phyloP scores from a whole-genome alignment of 495 filamentous ascomycete genomes.

The Penicillium paxilli region DNA sequence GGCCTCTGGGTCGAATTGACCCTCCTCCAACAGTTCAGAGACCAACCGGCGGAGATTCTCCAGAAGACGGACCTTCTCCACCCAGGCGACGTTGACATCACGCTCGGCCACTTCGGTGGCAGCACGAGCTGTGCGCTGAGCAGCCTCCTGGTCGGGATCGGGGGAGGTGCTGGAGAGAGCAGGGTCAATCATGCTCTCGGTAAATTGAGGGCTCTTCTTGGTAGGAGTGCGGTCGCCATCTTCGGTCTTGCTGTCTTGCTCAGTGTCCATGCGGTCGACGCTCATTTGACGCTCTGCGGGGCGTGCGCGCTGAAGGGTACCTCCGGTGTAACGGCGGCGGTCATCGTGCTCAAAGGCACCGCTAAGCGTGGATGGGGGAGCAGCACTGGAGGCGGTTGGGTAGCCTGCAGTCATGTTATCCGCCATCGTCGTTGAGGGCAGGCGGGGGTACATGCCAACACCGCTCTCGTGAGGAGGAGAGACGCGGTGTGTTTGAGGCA shows the following conservation, averaged over 20 bases:
- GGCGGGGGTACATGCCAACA: slow-evolving; percentile 77
- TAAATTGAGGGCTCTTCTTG: slow-evolving; percentile 39
- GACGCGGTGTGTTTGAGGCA: slow-evolving; percentile 56
- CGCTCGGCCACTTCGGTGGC: slow-evolving; percentile 48
- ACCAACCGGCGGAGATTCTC: slow-evolving; percentile 73
- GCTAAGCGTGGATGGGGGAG: slow-evolving; percentile 75
- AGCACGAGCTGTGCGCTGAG: slow-evolving; percentile 43
- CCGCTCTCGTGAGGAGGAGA: slow-evolving; percentile 64
- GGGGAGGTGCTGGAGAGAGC: slow-evolving; percentile 42
- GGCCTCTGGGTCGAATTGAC: slow-evolving; percentile 57
- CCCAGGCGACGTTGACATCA: slow-evolving; percentile 70
- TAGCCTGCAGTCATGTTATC: slow-evolving; percentile 56
- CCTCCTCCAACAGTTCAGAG: slow-evolving; percentile 59
- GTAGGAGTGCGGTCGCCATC: slow-evolving; percentile 48
- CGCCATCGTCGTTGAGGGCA: slow-evolving; percentile 70
- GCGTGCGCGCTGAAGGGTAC: slow-evolving; percentile 75
- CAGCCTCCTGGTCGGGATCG: slow-evolving; percentile 40
- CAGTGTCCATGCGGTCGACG: slow-evolving; percentile 54
- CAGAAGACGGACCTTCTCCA: slow-evolving; percentile 79
- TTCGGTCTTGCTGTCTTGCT: slow-evolving; percentile 44
- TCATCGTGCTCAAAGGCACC: slow-evolving; percentile 77
- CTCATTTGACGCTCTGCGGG: slow-evolving; percentile 39
- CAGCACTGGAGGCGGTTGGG: slow-evolving; percentile 61
- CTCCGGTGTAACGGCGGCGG: slow-evolving; percentile 83
- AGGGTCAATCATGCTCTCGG: slow-evolving; percentile 55